A percentile compares a stretch with the other conserved stretches of the same genome.
Evolutionary conservation across 1,284 basidiomycete genomes (phyloP).

Genomic region (Pisolithus thermaeus): DNA sequence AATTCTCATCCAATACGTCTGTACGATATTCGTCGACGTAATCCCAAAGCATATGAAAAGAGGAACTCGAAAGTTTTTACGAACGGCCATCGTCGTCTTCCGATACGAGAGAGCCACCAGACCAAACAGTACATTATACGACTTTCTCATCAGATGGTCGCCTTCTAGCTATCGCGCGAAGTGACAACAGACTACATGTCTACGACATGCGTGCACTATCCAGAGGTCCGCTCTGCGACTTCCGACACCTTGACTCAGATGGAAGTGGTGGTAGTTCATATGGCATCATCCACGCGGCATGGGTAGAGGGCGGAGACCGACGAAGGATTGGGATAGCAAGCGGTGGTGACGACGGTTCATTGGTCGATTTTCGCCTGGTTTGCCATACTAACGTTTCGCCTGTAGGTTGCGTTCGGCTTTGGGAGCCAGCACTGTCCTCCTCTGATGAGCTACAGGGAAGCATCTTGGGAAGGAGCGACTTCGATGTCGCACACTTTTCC

Average conservation of each 20-base stretch:
- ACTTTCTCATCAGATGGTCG: conserved; percentile 56
- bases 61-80: conserved; percentile 24
- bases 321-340: conserved; percentile 47
- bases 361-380: conserved; percentile 3
- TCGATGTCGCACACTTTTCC: conserved; percentile 55
- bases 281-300: conserved; percentile 52
- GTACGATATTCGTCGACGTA: conserved; percentile 44
- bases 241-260: conserved; percentile 39
- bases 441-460: conserved; percentile 38
- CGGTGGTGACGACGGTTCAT: conserved; percentile 60
- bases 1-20: conserved; percentile 39
- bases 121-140: conserved; percentile 39
- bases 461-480: conserved; percentile 45
- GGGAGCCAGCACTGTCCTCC: conserved; percentile 46
- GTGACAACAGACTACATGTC: conserved; percentile 52
- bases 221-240: conserved; percentile 40
- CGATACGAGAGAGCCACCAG: conserved; percentile 20
- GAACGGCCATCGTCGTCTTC: conserved; percentile 1
- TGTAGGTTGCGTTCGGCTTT: conserved; percentile 56
- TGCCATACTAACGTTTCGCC: conserved; percentile 4
- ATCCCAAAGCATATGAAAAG: conserved; percentile 21
- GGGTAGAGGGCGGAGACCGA: conserved; percentile 41
- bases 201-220: conserved; percentile 56
- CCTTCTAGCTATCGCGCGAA: conserved; percentile 54
- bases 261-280: conserved; percentile 32